These are phyloP conservation scores for Saccharomycopsis selenospora DNA, from an alignment of 805 yeast genomes.

Conservation along the genomic window DNA sequence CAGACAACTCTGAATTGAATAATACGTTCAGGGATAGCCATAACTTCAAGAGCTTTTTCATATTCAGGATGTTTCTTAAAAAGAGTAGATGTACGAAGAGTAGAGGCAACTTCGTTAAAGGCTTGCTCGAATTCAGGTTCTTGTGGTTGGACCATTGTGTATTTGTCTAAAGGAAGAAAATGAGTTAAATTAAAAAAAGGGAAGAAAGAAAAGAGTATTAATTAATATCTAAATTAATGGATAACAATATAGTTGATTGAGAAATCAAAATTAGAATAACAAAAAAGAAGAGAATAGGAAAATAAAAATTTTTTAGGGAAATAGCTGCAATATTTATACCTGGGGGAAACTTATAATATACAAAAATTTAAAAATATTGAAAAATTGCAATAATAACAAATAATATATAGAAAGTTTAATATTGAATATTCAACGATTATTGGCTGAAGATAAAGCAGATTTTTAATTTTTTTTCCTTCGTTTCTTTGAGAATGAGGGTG, in stretches of 20 bases:
- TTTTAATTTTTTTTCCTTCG: too few relatives aligned
- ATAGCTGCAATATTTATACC: neutral
- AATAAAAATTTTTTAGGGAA: neutral
- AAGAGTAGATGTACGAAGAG: conserved; percentile 85
- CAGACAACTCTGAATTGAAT: conserved; percentile 96
- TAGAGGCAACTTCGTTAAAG: conserved; percentile 82
- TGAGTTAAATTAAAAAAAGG: neutral
- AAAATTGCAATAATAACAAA: neutral
- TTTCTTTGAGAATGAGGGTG: too few relatives aligned
- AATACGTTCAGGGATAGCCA: conserved; percentile 91
- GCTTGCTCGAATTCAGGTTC: conserved; percentile 99
- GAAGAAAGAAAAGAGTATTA: neutral
- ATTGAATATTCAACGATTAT: too few relatives aligned
- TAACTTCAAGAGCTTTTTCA: conserved; percentile 79
- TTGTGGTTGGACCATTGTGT: conserved; percentile 34
- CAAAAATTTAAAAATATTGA: neutral
- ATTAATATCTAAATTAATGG: neutral
- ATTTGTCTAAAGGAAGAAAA: neutral
- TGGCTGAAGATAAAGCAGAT: conserved; percentile 2
- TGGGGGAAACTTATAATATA: too few relatives aligned
- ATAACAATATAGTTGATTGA: neutral
- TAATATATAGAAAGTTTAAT: too few relatives aligned
- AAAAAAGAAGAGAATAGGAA: neutral
- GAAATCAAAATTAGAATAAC: neutral
- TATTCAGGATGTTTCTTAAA: conserved; percentile 86